Evolutionary conservation across 305 asterid genomes (phyloP).

Genomic region (Plantago coronopus): DNA sequence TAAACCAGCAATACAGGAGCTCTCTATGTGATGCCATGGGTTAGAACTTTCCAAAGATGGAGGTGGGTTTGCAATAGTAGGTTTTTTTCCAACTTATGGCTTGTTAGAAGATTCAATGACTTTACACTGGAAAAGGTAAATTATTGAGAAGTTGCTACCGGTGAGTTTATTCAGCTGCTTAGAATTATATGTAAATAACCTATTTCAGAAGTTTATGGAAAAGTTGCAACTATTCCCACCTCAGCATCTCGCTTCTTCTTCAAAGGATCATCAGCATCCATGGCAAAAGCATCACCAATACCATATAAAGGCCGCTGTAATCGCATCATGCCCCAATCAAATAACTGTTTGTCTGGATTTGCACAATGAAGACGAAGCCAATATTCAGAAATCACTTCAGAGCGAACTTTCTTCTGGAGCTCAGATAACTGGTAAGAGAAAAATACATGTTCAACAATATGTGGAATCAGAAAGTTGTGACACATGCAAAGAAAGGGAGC

Average conservation of each 20-base stretch:
- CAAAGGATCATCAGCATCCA: constrained; percentile 81
- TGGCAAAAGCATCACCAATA: constrained; percentile 88
- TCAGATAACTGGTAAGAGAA: constrained; percentile 60
- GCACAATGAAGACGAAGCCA: constrained; percentile 90
- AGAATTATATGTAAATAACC: no score
- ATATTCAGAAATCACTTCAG: constrained; percentile 89
- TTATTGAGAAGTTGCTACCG: no score
- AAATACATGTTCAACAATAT: constrained; percentile 22
- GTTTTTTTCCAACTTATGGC: no score
- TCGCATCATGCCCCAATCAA: constrained; percentile 99
- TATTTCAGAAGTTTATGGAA: no score
- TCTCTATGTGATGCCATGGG: constrained; percentile 7
- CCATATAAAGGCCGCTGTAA: constrained; percentile 81
- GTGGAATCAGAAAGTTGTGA: neutral
- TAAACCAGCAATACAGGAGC: constrained; percentile 8
- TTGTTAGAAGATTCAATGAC: no score
- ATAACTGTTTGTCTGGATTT: constrained; percentile 83
- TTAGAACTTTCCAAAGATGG: constrained; percentile 1
- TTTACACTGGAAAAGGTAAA: no score
- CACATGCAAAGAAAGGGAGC: neutral
- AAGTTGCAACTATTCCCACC: constrained; percentile 34
- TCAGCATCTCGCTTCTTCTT: constrained; percentile 95
- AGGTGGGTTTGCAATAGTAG: no score
- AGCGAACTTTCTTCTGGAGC: constrained; percentile 78
- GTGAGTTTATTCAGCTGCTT: no score